These are phyloP conservation scores for Microbotryomycetes sp. DNA, from an alignment of 1,284 basidiomycete species.

Conservation along the genomic window DNA sequence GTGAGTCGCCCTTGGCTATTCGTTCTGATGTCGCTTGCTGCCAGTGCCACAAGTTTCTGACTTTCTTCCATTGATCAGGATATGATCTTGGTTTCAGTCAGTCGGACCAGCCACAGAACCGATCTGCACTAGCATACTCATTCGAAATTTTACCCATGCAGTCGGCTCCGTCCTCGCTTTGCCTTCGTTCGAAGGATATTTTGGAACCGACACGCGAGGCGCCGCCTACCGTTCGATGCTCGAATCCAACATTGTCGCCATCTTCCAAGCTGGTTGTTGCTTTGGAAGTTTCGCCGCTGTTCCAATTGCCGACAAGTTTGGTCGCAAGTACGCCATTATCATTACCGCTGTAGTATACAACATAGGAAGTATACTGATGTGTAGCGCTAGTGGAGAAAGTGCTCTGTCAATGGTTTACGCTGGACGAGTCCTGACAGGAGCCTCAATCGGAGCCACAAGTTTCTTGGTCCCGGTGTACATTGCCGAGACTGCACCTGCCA, in stretches of 20 bases:
- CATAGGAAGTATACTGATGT: background rate
- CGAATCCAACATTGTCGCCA: slow-evolving; percentile 5
- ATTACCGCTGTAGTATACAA: background rate
- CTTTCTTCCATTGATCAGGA: no score
- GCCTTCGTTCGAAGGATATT: background rate
- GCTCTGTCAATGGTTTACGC: background rate
- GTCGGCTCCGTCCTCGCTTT: background rate
- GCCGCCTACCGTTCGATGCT: background rate
- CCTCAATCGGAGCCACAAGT: background rate
- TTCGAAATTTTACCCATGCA: background rate
- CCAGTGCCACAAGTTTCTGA: no score
- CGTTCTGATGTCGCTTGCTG: background rate
- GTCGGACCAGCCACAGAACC: no score
- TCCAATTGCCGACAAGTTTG: slow-evolving; percentile 2
- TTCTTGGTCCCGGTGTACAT: background rate
- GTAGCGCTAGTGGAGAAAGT: background rate
- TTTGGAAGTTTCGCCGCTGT: background rate
- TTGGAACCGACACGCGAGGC: background rate
- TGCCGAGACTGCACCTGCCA: background rate
- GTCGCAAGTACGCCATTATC: slow-evolving; percentile 5
- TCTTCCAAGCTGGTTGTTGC: slow-evolving; percentile 2
- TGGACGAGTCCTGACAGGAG: background rate
- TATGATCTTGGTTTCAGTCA: background rate
- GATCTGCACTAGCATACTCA: background rate
- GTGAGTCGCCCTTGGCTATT: background rate